Conservation (phyloP, 768 basidiomycete species). For the Rubroboletus pulcherrimus region DNA sequence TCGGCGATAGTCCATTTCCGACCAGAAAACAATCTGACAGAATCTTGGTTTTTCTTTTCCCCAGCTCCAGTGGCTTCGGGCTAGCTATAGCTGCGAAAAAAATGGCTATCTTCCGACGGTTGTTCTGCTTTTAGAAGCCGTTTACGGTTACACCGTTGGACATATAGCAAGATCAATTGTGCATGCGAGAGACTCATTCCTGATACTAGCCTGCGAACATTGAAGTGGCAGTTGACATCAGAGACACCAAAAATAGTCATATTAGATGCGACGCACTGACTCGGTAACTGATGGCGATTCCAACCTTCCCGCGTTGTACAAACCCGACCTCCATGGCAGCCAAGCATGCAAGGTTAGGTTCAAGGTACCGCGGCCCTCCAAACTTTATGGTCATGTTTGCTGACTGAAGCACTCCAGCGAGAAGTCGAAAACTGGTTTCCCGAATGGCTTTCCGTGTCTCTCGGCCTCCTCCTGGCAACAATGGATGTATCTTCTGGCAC, state of each 20-base stretch:
- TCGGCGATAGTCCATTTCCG: not conserved
- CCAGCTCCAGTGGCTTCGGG: not conserved
- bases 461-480: no score
- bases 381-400: no score
- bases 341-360: not conserved
- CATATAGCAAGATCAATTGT: not conserved
- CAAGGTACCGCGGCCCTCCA: not conserved
- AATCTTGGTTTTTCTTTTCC: not conserved
- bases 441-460: not conserved
- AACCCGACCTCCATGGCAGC: not conserved
- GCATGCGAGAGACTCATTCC: not conserved
- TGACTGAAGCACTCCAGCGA: not conserved
- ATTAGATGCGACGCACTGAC: no score
- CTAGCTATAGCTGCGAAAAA: not conserved
- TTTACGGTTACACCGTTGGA: not conserved
- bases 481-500: no score
- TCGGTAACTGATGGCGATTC: not conserved
- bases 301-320: not conserved
- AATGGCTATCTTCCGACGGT: not conserved
- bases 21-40: no score
- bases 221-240: not conserved
- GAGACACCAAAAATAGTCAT: not conserved
- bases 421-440: not conserved
- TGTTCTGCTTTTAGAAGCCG: not conserved
- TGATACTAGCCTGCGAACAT: not conserved